A percentile compares a stretch with the other conserved stretches of the same genome.
Conservation (phyloP, 129 eudicot species). For the Pulicaria dysenterica region DNA sequence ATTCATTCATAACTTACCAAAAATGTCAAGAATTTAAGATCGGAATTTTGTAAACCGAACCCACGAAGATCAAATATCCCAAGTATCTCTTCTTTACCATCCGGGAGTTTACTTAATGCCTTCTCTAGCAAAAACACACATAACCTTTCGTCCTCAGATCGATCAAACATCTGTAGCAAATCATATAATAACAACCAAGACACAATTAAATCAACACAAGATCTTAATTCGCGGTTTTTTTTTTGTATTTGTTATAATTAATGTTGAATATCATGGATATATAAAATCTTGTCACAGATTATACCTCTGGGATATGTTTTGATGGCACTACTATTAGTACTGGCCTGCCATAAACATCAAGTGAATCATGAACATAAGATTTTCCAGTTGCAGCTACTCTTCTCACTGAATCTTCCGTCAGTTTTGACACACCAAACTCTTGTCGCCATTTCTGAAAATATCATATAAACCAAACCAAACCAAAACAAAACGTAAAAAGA, state of each 20-base stretch:
- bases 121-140: slow-evolving; percentile 81
- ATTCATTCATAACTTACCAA: slow-evolving; percentile 52
- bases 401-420: slow-evolving; percentile 75
- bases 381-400: slow-evolving; percentile 74
- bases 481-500: neutral
- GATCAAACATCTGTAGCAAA: slow-evolving; percentile 46
- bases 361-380: slow-evolving; percentile 72
- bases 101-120: slow-evolving; percentile 78
- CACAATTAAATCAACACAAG: neutral
- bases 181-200: slow-evolving; percentile 5
- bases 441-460: slow-evolving; percentile 74
- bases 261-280: neutral
- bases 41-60: slow-evolving; percentile 68
- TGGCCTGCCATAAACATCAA: slow-evolving; percentile 75
- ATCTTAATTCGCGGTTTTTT: neutral
- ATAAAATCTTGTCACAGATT: neutral
- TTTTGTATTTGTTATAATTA: neutral
- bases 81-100: slow-evolving; percentile 74
- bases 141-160: slow-evolving; percentile 67
- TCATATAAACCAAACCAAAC: slow-evolving; percentile 5
- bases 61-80: slow-evolving; percentile 74
- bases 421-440: slow-evolving; percentile 73
- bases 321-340: slow-evolving; percentile 78
- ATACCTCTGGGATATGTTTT: slow-evolving; percentile 82
- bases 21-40: slow-evolving; percentile 77